A percentile compares a stretch with the other conserved stretches of the same genome.
Evolutionary conservation across 176 grass and related monocot species (phyloP).

Genomic region (Luzula sylvatica): DNA sequence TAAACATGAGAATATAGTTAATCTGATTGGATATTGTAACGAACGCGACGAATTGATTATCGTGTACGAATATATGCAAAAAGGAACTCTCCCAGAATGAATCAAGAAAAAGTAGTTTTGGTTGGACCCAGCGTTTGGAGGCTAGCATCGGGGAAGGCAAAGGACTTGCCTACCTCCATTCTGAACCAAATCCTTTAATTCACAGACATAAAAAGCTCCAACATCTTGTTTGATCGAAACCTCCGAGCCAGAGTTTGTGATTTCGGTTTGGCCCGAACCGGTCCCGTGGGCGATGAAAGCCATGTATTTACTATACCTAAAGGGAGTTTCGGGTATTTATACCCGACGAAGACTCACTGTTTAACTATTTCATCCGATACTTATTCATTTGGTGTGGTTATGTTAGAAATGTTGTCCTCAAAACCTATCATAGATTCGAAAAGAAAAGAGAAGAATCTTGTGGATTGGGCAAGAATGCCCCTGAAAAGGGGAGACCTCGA

Average conservation of each 20-base stretch:
- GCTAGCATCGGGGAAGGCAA: conserved; percentile 24
- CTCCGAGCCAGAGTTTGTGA: conserved; percentile 29
- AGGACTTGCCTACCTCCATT: conserved; percentile 34
- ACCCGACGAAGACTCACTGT: conserved; percentile 23
- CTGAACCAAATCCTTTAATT: conserved; percentile 20
- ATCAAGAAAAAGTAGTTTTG: neutral
- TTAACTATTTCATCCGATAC: conserved; percentile 34
- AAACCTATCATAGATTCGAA: too few relatives aligned
- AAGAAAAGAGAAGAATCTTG: too few relatives aligned
- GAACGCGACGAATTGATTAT: conserved; percentile 30
- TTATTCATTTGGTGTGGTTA: too few relatives aligned
- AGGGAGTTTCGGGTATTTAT: conserved; percentile 26
- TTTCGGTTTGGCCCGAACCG: conserved; percentile 28
- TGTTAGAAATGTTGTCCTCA: too few relatives aligned
- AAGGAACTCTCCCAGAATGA: conserved; percentile 31
- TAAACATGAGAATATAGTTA: conserved; percentile 27
- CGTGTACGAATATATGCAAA: conserved; percentile 37
- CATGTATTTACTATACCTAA: conserved; percentile 22
- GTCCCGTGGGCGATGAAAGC: conserved; percentile 20
- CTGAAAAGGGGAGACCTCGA: too few relatives aligned
- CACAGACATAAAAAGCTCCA: conserved; percentile 42
- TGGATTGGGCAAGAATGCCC: too few relatives aligned
- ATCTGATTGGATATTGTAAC: conserved; percentile 43
- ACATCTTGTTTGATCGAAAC: conserved; percentile 27
- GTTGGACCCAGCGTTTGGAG: conserved; percentile 35